Conservation (phyloP, 176 grass and related monocot genomes). For the Typha latifolia region DNA sequence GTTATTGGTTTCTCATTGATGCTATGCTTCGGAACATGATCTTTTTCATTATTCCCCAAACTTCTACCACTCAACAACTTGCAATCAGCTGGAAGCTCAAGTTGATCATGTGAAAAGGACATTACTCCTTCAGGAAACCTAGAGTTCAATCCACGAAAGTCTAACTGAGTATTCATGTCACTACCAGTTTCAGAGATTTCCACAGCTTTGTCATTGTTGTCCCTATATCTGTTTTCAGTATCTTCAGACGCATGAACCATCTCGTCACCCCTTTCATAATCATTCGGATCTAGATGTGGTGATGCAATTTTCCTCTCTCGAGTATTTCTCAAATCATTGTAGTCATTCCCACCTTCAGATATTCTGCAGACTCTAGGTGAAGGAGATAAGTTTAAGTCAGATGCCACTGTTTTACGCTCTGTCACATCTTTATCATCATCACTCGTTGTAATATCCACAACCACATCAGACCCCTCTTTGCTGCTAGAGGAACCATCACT, state of each 20-base stretch:
- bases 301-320: conserved; percentile 42
- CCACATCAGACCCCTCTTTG: conserved; percentile 84
- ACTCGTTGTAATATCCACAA: conserved; percentile 80
- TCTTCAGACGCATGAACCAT: conserved; percentile 8
- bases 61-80: conserved; percentile 15
- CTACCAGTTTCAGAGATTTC: conserved; percentile 28
- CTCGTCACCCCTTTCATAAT: conserved; percentile 38
- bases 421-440: conserved; percentile 59
- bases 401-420: conserved; percentile 29
- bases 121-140: conserved; percentile 23
- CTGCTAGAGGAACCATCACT: conserved; percentile 81
- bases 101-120: conserved; percentile 21
- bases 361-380: conserved; percentile 20
- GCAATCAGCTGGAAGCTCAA: conserved; percentile 22
- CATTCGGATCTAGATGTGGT: conserved; percentile 51
- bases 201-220: conserved; percentile 19
- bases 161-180: conserved; percentile 19
- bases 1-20: conserved; percentile 35
- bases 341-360: conserved; percentile 38
- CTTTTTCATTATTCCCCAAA: conserved; percentile 28
- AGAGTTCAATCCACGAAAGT: conserved; percentile 17
- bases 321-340: conserved; percentile 44
- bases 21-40: conserved; percentile 25
- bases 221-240: conserved; percentile 20
- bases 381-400: conserved; percentile 52